These are phyloP conservation scores for Penicillium aurantiogriseum DNA, from an alignment of 2,329 filamentous ascomycete species.

Conservation along the genomic window DNA sequence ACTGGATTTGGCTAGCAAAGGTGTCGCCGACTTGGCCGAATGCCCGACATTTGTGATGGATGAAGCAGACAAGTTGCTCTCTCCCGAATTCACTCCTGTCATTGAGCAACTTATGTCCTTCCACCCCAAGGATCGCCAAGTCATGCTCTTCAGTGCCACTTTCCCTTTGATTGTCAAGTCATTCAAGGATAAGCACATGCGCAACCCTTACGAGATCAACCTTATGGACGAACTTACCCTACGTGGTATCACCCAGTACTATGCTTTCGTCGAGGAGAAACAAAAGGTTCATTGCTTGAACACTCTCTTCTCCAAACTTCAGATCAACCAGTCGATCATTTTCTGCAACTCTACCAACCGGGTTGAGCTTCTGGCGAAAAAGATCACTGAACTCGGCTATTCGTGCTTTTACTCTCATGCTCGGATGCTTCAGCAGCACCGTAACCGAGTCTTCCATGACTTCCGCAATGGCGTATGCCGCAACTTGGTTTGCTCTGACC, in stretches of 20 bases:
- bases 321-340: constrained; percentile 99
- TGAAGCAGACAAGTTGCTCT: constrained; percentile 96
- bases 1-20: constrained; percentile 92
- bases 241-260: constrained; percentile 97
- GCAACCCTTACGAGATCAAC: constrained; percentile 95
- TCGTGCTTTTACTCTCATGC: constrained; percentile 99
- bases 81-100: constrained; percentile 92
- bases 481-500: constrained; percentile 95
- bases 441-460: constrained; percentile 98
- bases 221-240: constrained; percentile 99
- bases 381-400: constrained; percentile 98
- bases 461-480: constrained; percentile 97
- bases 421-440: constrained; percentile 93
- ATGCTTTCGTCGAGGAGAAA: constrained; percentile 98
- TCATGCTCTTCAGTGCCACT: constrained; percentile 98
- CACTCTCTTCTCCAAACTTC: constrained; percentile 96
- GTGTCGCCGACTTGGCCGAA: constrained; percentile 90
- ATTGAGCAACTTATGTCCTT: constrained; percentile 95
- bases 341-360: constrained; percentile 99
- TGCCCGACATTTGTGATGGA: constrained; percentile 99
- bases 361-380: constrained; percentile 95
- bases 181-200: constrained; percentile 98
- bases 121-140: constrained; percentile 94
- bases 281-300: constrained; percentile 99
- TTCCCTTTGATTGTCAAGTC: constrained; percentile 96